A percentile compares a stretch with the other conserved stretches of the same genome.
phyloP scores from a whole-genome alignment of 306 rosid species.

The Cicer bijugum region DNA sequence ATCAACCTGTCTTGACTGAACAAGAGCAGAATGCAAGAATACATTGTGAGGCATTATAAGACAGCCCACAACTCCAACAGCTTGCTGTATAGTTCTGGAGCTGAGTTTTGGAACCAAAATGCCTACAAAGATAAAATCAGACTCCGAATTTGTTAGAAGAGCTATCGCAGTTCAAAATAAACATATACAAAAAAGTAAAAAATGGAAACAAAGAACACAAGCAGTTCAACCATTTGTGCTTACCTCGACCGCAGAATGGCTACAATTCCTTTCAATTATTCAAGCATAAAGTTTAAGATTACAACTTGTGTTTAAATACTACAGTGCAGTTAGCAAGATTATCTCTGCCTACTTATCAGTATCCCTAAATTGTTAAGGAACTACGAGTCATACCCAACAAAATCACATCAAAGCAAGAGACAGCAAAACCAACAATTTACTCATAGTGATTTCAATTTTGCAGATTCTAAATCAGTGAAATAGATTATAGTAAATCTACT shows the following conservation, averaged over 20 bases:
- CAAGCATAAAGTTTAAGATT: too few species aligned
- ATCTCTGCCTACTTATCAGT: too few species aligned
- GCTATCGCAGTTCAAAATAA: too few species aligned
- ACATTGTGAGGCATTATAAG: slow-evolving; percentile 97
- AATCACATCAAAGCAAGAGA: slow-evolving; percentile 43
- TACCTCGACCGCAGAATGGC: too few species aligned
- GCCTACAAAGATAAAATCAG: slow-evolving; percentile 54
- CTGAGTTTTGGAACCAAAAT: slow-evolving; percentile 84
- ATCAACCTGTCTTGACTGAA: slow-evolving; percentile 82
- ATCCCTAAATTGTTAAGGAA: too few species aligned
- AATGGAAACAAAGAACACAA: too few species aligned
- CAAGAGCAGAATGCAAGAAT: slow-evolving; percentile 97
- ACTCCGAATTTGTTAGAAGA: background rate
- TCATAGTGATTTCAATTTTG: background rate
- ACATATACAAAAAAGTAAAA: too few species aligned
- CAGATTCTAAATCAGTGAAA: slow-evolving; percentile 15
- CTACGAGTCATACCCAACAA: too few species aligned
- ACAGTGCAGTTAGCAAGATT: too few species aligned
- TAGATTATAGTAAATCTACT: slow-evolving; percentile 8
- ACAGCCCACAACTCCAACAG: slow-evolving; percentile 97
- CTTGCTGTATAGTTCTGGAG: slow-evolving; percentile 83
- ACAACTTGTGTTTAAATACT: too few species aligned
- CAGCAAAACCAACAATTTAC: background rate
- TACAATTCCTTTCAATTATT: too few species aligned
- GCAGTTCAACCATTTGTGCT: too few species aligned